Evolutionary conservation across 176 grass and related monocot species (phyloP).

Genomic region (Cenchrus fungigraminus): DNA sequence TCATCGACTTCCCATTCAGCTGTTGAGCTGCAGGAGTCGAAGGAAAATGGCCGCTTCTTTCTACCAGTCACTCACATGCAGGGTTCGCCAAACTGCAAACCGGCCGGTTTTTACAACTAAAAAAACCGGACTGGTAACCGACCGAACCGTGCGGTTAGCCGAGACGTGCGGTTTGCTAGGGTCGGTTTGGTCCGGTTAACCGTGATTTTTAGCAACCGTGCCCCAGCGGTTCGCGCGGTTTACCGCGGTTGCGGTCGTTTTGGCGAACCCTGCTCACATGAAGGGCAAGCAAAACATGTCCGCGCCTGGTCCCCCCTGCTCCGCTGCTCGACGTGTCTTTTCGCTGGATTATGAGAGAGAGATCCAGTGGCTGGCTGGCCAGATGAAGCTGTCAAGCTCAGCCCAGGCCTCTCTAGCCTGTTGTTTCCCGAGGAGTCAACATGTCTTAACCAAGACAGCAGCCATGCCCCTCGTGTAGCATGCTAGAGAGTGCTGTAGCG

Average conservation of each 20-base stretch:
- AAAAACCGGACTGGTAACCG: too few relatives aligned
- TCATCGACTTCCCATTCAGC: background rate
- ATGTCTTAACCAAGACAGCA: background rate
- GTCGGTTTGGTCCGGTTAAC: too few relatives aligned
- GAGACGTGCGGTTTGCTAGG: too few relatives aligned
- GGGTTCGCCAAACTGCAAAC: too few relatives aligned
- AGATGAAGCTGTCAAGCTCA: slow-evolving; percentile 6
- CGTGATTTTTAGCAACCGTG: too few relatives aligned
- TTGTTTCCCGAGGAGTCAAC: slow-evolving; percentile 57
- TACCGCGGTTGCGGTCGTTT: too few relatives aligned
- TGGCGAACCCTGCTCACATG: too few relatives aligned
- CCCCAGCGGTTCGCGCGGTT: too few relatives aligned
- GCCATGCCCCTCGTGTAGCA: slow-evolving; percentile 7
- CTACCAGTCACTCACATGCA: background rate
- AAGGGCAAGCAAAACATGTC: background rate
- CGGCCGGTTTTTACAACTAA: too few relatives aligned
- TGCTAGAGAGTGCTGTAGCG: background rate
- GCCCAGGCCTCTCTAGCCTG: background rate
- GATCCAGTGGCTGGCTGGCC: slow-evolving; percentile 30
- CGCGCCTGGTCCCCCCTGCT: background rate
- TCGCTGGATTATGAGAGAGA: slow-evolving; percentile 40
- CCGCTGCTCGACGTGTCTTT: slow-evolving; percentile 42
- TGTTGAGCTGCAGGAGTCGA: background rate
- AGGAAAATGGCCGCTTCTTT: background rate
- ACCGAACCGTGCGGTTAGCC: too few relatives aligned